phyloP scores from a whole-genome alignment of 1,284 basidiomycete genomes.

The Albatrellus sp. region DNA sequence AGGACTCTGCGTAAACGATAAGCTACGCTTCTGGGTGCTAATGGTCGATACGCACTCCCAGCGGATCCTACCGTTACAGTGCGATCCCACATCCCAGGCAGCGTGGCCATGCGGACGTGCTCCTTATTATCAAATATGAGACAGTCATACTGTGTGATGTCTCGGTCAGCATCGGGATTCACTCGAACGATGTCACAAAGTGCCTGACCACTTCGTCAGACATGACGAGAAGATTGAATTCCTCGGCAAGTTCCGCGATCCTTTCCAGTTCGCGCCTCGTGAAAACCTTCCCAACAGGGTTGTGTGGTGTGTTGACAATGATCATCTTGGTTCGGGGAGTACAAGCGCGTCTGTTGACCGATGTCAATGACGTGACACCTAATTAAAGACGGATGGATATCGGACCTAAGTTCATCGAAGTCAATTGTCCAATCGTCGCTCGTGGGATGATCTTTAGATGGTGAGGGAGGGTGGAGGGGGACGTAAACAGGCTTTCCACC shows the following conservation, averaged over 20 bases:
- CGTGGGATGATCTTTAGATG: slow-evolving; percentile 39
- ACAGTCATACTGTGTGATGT: slow-evolving; percentile 68
- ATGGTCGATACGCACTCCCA: slow-evolving; percentile 40
- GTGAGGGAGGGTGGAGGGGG: slow-evolving; percentile 75
- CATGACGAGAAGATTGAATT: slow-evolving; percentile 89
- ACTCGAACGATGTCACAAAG: background rate
- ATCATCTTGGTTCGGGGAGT: slow-evolving; percentile 86
- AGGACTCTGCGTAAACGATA: slow-evolving; percentile 56
- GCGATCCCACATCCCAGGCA: slow-evolving; percentile 98
- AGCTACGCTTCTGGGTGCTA: slow-evolving; percentile 1
- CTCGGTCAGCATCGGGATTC: slow-evolving; percentile 1
- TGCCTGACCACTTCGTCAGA: slow-evolving; percentile 86
- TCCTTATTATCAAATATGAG: slow-evolving; percentile 82
- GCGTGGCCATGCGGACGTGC: slow-evolving; percentile 83
- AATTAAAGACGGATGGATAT: background rate
- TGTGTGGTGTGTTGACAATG: slow-evolving; percentile 92
- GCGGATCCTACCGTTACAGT: slow-evolving; percentile 77
- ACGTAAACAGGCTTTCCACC: slow-evolving; percentile 90
- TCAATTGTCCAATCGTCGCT: slow-evolving; percentile 82
- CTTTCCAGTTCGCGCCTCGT: slow-evolving; percentile 69
- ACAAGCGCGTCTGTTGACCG: slow-evolving; percentile 50
- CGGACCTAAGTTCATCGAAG: slow-evolving; percentile 71
- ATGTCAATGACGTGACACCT: background rate
- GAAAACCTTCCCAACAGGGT: slow-evolving; percentile 95
- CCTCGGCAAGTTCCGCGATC: slow-evolving; percentile 80